phyloP scores from a whole-genome alignment of 139 green algal genomes.

The Volvox reticuliferus region DNA sequence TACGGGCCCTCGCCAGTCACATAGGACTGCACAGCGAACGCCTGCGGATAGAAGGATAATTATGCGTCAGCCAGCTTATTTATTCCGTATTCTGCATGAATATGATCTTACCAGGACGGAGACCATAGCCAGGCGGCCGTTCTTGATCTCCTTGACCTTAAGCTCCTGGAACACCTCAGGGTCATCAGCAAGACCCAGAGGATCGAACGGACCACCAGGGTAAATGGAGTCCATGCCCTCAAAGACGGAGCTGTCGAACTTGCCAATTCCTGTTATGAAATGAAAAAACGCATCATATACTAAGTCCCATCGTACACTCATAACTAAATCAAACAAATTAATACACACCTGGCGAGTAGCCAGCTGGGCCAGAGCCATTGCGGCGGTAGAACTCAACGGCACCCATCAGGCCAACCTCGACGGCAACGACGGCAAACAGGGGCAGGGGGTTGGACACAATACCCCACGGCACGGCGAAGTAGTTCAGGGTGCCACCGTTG shows the following conservation, averaged over 20 bases:
- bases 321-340: too few relatives aligned
- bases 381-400: slow-evolving; percentile 91
- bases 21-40: slow-evolving; percentile 85
- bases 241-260: slow-evolving; percentile 92
- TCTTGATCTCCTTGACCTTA: slow-evolving; percentile 99
- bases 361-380: slow-evolving; percentile 85
- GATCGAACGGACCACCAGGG: slow-evolving; percentile 97
- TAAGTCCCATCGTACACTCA: too few relatives aligned
- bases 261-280: slow-evolving; percentile 75
- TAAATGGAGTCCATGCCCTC: slow-evolving; percentile 93
- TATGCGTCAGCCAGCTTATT: too few relatives aligned
- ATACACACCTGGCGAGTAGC: slow-evolving; percentile 81
- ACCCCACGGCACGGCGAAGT: slow-evolving; percentile 92
- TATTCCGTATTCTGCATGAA: too few relatives aligned
- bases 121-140: slow-evolving; percentile 95
- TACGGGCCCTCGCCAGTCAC: slow-evolving; percentile 97
- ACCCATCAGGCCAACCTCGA: slow-evolving; percentile 90
- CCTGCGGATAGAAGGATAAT: slow-evolving; percentile 59
- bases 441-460: slow-evolving; percentile 93
- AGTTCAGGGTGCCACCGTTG: slow-evolving; percentile 94
- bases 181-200: slow-evolving; percentile 94
- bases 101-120: slow-evolving; percentile 85
- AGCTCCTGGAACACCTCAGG: slow-evolving; percentile 93
- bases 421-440: slow-evolving; percentile 81
- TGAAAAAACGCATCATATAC: not conserved